Percentiles rank a stretch among this genome's conserved stretches.
phyloP scores from a whole-genome alignment of 257 asterid species.

The Leptodermis oblonga region DNA sequence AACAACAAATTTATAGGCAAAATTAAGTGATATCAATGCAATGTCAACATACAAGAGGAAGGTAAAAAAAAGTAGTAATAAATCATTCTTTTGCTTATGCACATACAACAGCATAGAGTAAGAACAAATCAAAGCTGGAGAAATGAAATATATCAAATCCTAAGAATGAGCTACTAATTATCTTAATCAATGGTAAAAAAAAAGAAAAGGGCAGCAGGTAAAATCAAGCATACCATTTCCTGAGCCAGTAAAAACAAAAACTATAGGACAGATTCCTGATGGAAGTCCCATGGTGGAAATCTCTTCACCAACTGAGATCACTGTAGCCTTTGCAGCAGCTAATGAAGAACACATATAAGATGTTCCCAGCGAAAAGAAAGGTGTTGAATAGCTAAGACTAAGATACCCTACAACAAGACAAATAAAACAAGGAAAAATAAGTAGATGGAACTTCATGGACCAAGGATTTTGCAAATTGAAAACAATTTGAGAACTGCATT shows the following conservation, averaged over 20 bases:
- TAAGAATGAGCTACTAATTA: neutral
- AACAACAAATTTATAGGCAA: neutral
- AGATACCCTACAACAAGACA: conserved; percentile 63
- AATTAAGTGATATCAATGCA: conserved; percentile 7
- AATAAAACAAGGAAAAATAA: too few relatives aligned
- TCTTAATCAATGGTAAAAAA: neutral
- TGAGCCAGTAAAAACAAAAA: conserved; percentile 81
- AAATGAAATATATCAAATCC: too few relatives aligned
- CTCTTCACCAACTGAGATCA: conserved; percentile 94
- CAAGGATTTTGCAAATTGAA: too few relatives aligned
- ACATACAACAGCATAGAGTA: neutral
- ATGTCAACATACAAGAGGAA: neutral
- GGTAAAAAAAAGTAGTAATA: neutral
- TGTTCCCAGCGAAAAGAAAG: conserved; percentile 80
- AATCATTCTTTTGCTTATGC: neutral
- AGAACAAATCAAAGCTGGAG: neutral
- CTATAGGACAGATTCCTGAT: conserved; percentile 74
- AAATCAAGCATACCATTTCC: conserved; percentile 70
- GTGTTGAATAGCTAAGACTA: conserved; percentile 89
- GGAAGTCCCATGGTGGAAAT: conserved; percentile 91
- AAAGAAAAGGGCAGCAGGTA: neutral
- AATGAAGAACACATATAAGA: conserved; percentile 94
- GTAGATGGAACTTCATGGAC: too few relatives aligned
- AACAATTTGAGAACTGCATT: neutral
- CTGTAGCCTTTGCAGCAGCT: conserved; percentile 96